A percentile compares a stretch with the other conserved stretches of the same genome.
Evolutionary conservation across 2,329 filamentous ascomycete species (phyloP).

Genomic region (Cercospora citrullina): DNA sequence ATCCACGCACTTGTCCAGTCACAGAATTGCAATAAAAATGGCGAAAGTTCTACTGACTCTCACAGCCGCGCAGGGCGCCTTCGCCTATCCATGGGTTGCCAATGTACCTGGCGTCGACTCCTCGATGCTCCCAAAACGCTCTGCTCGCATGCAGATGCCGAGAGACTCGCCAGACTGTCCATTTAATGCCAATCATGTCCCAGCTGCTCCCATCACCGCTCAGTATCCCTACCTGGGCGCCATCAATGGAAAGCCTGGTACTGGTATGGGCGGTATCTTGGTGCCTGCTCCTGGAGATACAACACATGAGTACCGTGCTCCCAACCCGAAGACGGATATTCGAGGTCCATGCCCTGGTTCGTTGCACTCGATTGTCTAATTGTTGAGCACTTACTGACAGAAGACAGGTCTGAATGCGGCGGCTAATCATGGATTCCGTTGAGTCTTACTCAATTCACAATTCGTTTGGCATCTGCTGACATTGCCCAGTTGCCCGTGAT

Average conservation of each 20-base stretch:
- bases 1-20: not conserved
- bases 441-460: too few relatives aligned
- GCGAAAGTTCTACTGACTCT: constrained; percentile 17
- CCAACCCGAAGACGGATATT: constrained; percentile 40
- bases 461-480: not conserved
- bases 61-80: constrained; percentile 22
- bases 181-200: constrained; percentile 42
- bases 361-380: not conserved
- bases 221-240: constrained; percentile 45
- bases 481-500: constrained; percentile 35
- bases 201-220: constrained; percentile 37
- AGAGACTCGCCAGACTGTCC: constrained; percentile 36
- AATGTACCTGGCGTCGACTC: constrained; percentile 41
- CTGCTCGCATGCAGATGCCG: constrained; percentile 11
- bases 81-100: constrained; percentile 42
- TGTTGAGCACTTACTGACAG: not conserved
- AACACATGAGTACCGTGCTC: constrained; percentile 40
- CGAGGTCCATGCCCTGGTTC: constrained; percentile 40
- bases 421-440: constrained; percentile 43
- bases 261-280: constrained; percentile 43
- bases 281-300: constrained; percentile 46
- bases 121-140: constrained; percentile 31
- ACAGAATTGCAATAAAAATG: not conserved
- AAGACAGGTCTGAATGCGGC: constrained; percentile 24
- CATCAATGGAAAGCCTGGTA: constrained; percentile 44